Evolutionary conservation across 345 rosid genomes (phyloP).

Genomic region (Populus alba): DNA sequence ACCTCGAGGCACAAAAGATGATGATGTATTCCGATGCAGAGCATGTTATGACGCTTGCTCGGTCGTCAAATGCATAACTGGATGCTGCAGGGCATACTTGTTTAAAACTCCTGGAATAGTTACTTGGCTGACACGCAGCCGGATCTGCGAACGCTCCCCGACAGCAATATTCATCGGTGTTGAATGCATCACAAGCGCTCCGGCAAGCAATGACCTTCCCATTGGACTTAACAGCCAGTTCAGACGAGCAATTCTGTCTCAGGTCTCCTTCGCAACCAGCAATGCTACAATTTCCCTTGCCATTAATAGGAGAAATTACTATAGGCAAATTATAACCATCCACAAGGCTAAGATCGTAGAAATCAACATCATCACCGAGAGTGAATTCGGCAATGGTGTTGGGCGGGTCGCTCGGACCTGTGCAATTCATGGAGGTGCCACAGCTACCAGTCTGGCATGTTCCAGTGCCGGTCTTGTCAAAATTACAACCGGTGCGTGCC

Average conservation of each 20-base stretch:
- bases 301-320: conserved; percentile 36
- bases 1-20: conserved; percentile 60
- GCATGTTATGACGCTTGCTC: conserved; percentile 55
- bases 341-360: conserved; percentile 63
- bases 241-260: conserved; percentile 41
- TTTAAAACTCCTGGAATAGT: conserved; percentile 57
- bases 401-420: conserved; percentile 57
- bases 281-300: conserved; percentile 50
- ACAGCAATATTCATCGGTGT: conserved; percentile 58
- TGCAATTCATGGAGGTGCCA: conserved; percentile 57
- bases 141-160: conserved; percentile 43
- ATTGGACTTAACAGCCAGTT: conserved; percentile 33
- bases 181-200: conserved; percentile 52
- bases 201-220: conserved; percentile 53
- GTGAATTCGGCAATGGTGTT: conserved; percentile 60
- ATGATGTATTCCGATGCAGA: conserved; percentile 42
- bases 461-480: conserved; percentile 59
- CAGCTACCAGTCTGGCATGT: conserved; percentile 76
- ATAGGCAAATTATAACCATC: conserved; percentile 63
- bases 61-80: conserved; percentile 53
- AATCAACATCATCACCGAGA: conserved; percentile 35
- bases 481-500: conserved; percentile 78
- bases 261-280: conserved; percentile 64
- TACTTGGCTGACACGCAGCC: conserved; percentile 39
- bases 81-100: conserved; percentile 59